Base-by-base conservation (phyloP, 2,329 filamentous ascomycete genomes). In the Nothopassalora personata region DNA sequence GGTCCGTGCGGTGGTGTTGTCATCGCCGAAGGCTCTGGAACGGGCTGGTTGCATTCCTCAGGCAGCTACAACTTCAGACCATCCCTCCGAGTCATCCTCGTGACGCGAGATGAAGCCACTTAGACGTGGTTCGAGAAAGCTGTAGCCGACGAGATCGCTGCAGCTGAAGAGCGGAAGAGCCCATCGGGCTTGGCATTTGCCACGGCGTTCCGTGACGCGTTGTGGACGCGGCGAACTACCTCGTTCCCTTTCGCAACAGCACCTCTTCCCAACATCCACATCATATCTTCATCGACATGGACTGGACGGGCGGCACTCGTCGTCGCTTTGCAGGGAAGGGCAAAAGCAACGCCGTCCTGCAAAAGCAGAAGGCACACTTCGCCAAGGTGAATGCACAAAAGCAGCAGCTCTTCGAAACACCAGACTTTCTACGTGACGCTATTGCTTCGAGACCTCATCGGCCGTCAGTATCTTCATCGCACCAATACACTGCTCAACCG, bases 1-100 rank as follows among this genome's bases (percentile, higher is more conserved):
- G 83, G 83, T 0, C 83, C 83, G 0, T 86, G 86, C 57, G 82
- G 83, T 0, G 83, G 83, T 0, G 66, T 82, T 23, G 67, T 85
- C 19, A 70, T 85, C 8, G 79, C 79, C 0, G 82, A 83, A 9
- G 83, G 83, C 0, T 81, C 83, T 0, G 83, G 83, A 0, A 80
- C 78, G 3, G 81, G 81, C 0, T 81, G 80, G 68, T 80, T 63
- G 73, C 76, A 9, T 65, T 58, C 36, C 57, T 66, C 5, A 46
- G 58, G 28, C 58, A 52, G 34, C 60, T 30, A 33, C 55, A 57
- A 54, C 54, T 46, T 23, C 39, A 57, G 31, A 53, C 45, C 10
- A 52, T 47, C 7, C 1, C 18, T 55, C 34, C 61, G 49, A 30
- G 54, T 67, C 27, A 54, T 67, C 8, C 64, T 77, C 4, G 74